Evolutionary conservation across 2,329 filamentous ascomycete genomes (phyloP).

Genomic region (Neopestalotiopsis rosae): DNA sequence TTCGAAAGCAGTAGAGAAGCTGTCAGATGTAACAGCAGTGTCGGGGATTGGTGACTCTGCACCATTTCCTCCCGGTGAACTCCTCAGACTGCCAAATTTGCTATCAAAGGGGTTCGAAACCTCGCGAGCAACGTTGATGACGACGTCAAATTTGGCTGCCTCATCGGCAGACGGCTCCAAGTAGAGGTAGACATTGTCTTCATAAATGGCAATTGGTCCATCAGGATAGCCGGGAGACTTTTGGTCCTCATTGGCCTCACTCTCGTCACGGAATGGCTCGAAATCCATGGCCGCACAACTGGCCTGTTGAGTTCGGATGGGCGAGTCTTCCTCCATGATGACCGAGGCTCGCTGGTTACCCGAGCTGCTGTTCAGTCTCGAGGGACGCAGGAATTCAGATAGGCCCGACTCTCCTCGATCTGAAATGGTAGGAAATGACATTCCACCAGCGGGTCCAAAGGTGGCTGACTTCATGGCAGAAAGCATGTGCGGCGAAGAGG

Average conservation of each 20-base stretch:
- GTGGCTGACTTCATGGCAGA: conserved; percentile 62
- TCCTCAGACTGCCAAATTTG: conserved; percentile 14
- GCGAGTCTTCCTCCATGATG: conserved; percentile 61
- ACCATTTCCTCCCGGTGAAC: conserved; percentile 34
- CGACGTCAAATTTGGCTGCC: conserved; percentile 78
- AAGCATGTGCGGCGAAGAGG: conserved; percentile 71
- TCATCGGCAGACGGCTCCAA: conserved; percentile 80
- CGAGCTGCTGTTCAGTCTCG: conserved; percentile 42
- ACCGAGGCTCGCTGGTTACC: conserved; percentile 42
- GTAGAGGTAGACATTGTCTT: conserved; percentile 78
- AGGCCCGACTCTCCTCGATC: conserved; percentile 65
- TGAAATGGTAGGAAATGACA: conserved; percentile 66
- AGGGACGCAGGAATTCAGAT: conserved; percentile 62
- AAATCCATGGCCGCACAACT: conserved; percentile 62
- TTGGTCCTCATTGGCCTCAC: conserved; percentile 77
- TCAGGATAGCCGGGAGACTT: conserved; percentile 84
- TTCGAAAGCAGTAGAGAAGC: conserved; percentile 67
- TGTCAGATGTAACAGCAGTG: conserved; percentile 62
- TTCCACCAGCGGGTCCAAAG: conserved; percentile 66
- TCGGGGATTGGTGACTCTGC: conserved; percentile 56
- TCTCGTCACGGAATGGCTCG: conserved; percentile 65
- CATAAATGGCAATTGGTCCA: conserved; percentile 82
- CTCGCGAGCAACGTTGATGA: conserved; percentile 85
- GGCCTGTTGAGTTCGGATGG: conserved; percentile 67
- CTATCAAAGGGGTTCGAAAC: conserved; percentile 75